Base-by-base conservation (phyloP, 345 rosid genomes). In the Populus deltoides region DNA sequence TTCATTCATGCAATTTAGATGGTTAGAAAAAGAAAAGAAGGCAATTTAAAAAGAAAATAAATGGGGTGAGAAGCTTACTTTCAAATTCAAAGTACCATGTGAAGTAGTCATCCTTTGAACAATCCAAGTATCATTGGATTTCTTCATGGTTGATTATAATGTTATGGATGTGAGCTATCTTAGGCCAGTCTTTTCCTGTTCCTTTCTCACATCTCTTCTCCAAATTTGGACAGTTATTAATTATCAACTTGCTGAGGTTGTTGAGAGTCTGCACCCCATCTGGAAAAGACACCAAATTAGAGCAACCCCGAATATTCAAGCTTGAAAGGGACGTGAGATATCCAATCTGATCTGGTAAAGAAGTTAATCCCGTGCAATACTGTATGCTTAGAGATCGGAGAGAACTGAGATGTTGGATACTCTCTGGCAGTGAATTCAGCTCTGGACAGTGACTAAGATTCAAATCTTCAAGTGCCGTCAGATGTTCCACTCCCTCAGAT, bases 161-260 rank as follows among this genome's bases (percentile, higher is more conserved):
- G 5, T 33, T 4, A 22, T 51, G 36, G 67, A 73, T 73, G 45
- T 73, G 76, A 24, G 45, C 22, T 31, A 73, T 73, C 66, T 73
- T 73, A 11, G 68, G 66, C 77, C 70, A 62, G 31, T 74, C 71
- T 1, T 66, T 63, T 66, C 78, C 65, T 13, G 6, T n/a, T n/a
- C 47, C 78, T 33, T 13, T 66, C 17, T 13, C 1, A 16, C 78
- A 75, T 20, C 71, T 38, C 22, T 16, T 18, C 65, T 6, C 11
- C 20, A 76, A 36, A 51, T 20, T 1, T 9, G 72, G 78, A 53
- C 78, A 68, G 24, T 8, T 1, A 0, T 5, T 1, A 9, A 76
- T 35, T 17, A 13, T 17, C 51, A 76, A 17, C 8, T 9, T 1
- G 10, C 38, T 76, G 4, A 76, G 43, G 22, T n/a, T 76, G n/a